Percentiles rank a stretch among this genome's conserved stretches.
These are phyloP conservation scores for Coniochaeta ligniaria DNA, from an alignment of 2,329 filamentous ascomycete species.

Conservation along the genomic window DNA sequence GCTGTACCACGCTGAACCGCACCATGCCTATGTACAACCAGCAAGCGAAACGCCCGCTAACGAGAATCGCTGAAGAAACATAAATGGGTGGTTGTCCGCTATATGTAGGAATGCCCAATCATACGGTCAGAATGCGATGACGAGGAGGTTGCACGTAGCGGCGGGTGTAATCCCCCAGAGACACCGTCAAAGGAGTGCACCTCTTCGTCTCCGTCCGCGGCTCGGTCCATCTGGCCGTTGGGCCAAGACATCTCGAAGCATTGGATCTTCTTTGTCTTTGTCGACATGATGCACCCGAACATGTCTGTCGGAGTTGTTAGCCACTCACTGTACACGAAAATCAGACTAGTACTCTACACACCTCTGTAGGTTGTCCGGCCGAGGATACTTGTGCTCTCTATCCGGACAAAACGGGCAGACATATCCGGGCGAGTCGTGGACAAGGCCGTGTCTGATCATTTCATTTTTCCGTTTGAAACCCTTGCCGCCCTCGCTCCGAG, in stretches of 20 bases:
- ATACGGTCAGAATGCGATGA: background rate
- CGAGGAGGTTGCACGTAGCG: background rate
- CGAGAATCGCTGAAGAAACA: background rate
- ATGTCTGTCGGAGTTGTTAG: constrained; percentile 49
- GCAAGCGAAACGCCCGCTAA: background rate
- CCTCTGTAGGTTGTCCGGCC: constrained; percentile 94
- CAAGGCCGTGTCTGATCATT: constrained; percentile 72
- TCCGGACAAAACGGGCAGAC: constrained; percentile 95
- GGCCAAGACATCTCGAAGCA: constrained; percentile 73
- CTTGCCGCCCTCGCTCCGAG: constrained; percentile 56
- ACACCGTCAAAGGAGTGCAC: constrained; percentile 24
- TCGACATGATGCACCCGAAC: constrained; percentile 88
- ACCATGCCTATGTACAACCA: background rate
- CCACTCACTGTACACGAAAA: background rate
- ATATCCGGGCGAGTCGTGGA: constrained; percentile 91
- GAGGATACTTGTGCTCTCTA: constrained; percentile 86
- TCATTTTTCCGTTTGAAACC: constrained; percentile 69
- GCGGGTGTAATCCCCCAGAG: background rate
- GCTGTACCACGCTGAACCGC: background rate
- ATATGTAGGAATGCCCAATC: background rate
- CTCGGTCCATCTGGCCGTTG: constrained; percentile 80
- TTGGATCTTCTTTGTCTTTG: constrained; percentile 79
- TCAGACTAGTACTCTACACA: constrained; percentile 26
- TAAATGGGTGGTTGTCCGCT: background rate
- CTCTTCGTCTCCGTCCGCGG: constrained; percentile 69